Base-by-base conservation (phyloP, 2,329 filamentous ascomycete genomes). In the Hypoxylon sp. region DNA sequence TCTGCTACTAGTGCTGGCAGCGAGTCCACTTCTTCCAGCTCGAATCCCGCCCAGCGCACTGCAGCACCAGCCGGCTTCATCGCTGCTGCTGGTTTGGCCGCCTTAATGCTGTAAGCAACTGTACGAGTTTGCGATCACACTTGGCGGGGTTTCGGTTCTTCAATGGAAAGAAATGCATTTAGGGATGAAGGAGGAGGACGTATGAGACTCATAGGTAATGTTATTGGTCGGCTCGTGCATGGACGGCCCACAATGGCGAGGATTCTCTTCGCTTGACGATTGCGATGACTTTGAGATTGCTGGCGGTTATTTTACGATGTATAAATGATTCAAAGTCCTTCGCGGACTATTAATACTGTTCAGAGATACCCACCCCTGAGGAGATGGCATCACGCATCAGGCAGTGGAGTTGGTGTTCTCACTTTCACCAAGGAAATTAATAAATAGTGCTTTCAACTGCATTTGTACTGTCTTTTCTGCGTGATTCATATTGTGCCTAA, bases 21-120 rank as follows among this genome's bases (percentile, higher is more conserved):
- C 8, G 46, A 48, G n/a, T 18, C 54, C 3, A 16, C 20, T 30
- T 66, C 65, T 14, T 59, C 68, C 8, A 66, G 60, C 12, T 55
- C 61, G 14, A 64, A 62, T 28, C 56, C 58, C 48, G 63, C 67
- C 32, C 67, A 70, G 49, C 72, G 70, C 42, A 77, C 75, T 45
- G 71, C 71, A 36, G 74, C 73, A 16, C 75, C 75, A 7, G 64
- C 65, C 16, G 74, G 73, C 33, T 50, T 77, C 36, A 59, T 74
- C 14, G 74, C 73, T 40, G 74, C 72, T 53, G 75, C 72, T 26
- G 75, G 74, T 59, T 52, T 77, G 49, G 75, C 69, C 48, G 73
- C 70, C 49, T 44, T 76, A 16, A 55, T 76, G 66, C 62, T 76
- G 18, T 77, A 73, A 70, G 22, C 40, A 48, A 51, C 51, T 42